Conservation (phyloP, 2,329 filamentous ascomycete genomes). For the Hymenoscyphus repandus region DNA sequence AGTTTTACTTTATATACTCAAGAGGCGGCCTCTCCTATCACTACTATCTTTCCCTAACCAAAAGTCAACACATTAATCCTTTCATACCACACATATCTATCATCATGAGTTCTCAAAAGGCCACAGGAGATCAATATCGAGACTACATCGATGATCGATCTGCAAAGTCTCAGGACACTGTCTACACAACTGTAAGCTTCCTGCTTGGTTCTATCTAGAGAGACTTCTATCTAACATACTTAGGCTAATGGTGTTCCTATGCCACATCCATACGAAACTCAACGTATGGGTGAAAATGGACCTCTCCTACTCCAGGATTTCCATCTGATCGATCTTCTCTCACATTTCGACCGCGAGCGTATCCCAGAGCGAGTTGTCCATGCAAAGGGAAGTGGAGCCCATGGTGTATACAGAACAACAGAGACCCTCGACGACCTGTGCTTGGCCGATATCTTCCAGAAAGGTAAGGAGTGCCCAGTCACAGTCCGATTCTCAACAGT, state of each 20-base stretch:
- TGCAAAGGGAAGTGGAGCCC: slow-evolving; percentile 52
- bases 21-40: neutral
- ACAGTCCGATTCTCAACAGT: slow-evolving; percentile 70
- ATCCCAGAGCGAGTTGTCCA: slow-evolving; percentile 59
- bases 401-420: slow-evolving; percentile 50
- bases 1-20: neutral
- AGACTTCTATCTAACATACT: neutral
- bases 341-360: slow-evolving; percentile 56
- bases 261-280: slow-evolving; percentile 52
- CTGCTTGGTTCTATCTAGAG: neutral
- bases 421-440: slow-evolving; percentile 48
- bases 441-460: slow-evolving; percentile 46
- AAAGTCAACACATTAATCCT: neutral
- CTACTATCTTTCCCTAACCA: neutral
- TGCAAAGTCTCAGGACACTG: slow-evolving; percentile 34
- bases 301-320: slow-evolving; percentile 54
- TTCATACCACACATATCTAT: neutral
- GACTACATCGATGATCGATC: slow-evolving; percentile 38
- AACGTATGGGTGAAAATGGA: slow-evolving; percentile 40
- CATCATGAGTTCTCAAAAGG: slow-evolving; percentile 27
- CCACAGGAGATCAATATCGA: slow-evolving; percentile 35
- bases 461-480: slow-evolving; percentile 63
- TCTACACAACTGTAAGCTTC: slow-evolving; percentile 42
- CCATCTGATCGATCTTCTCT: slow-evolving; percentile 55
- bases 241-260: slow-evolving; percentile 36